A percentile compares a stretch with the other conserved stretches of the same genome.
phyloP scores from a whole-genome alignment of 1,139 yeast species.

The Zhuliangozyma blackwelliae region DNA sequence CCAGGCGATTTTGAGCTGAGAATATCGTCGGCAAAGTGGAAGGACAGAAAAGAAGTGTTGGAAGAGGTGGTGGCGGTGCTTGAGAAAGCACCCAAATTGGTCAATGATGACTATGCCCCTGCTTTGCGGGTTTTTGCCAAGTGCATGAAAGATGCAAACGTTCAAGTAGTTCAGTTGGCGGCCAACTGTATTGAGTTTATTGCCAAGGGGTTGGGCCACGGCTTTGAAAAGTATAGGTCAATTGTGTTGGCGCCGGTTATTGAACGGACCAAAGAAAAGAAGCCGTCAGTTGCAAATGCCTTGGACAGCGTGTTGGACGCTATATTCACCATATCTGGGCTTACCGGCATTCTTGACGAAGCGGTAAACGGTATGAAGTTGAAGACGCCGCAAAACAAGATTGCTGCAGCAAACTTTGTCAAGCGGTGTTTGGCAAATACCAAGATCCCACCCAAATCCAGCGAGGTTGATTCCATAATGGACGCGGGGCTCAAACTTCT shows the following conservation, averaged over 20 bases:
- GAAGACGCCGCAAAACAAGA: slow-evolving; percentile 81
- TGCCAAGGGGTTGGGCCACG: slow-evolving; percentile 60
- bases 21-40: slow-evolving; percentile 73
- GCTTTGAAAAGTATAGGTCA: slow-evolving; percentile 50
- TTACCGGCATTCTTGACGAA: slow-evolving; percentile 60
- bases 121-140: slow-evolving; percentile 61
- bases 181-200: slow-evolving; percentile 63
- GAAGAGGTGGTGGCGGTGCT: slow-evolving; percentile 60
- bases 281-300: slow-evolving; percentile 71
- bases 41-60: slow-evolving; percentile 82
- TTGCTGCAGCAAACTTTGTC: slow-evolving; percentile 63
- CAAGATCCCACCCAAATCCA: slow-evolving; percentile 41
- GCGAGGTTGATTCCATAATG: slow-evolving; percentile 57
- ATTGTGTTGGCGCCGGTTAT: slow-evolving; percentile 59
- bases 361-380: slow-evolving; percentile 58
- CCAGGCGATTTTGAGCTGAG: slow-evolving; percentile 59
- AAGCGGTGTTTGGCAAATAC: slow-evolving; percentile 60
- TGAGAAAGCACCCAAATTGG: slow-evolving; percentile 44
- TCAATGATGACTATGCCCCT: slow-evolving; percentile 54
- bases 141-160: slow-evolving; percentile 83
- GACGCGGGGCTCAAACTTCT: slow-evolving; percentile 56
- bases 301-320: slow-evolving; percentile 63
- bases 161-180: slow-evolving; percentile 81
- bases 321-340: slow-evolving; percentile 47
- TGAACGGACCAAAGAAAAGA: slow-evolving; percentile 87